A percentile compares a stretch with the other conserved stretches of the same genome.
phyloP scores from a whole-genome alignment of 1,284 basidiomycete species.

The Pisolithus thermaeus region DNA sequence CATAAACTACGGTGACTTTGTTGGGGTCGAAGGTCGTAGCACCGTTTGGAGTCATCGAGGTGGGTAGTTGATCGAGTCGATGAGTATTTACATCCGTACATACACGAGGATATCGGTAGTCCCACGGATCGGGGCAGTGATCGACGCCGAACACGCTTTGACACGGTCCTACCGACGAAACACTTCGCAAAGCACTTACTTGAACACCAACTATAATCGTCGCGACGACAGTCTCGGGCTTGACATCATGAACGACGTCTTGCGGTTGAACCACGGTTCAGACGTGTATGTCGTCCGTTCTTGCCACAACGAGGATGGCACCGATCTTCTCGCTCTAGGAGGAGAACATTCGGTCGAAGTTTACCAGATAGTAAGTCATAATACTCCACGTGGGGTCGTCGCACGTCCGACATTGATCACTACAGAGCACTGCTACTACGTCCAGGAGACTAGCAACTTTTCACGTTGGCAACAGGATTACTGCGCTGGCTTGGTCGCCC shows the following conservation, averaged over 20 bases:
- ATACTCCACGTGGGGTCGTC: neutral
- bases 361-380: slow-evolving; percentile 49
- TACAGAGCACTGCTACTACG: slow-evolving; percentile 33
- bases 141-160: no score
- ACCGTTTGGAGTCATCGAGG: neutral
- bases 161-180: no score
- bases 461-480: slow-evolving; percentile 63
- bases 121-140: no score
- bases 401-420: slow-evolving; percentile 8
- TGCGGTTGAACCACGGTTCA: slow-evolving; percentile 51
- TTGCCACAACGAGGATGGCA: slow-evolving; percentile 56
- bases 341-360: slow-evolving; percentile 68
- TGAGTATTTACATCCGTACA: no score
- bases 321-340: slow-evolving; percentile 64
- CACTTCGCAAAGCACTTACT: no score
- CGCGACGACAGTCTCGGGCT: no score
- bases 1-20: slow-evolving; percentile 89
- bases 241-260: slow-evolving; percentile 8
- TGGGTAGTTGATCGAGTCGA: no score
- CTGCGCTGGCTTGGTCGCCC: slow-evolving; percentile 75
- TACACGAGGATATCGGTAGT: no score
- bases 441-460: slow-evolving; percentile 59
- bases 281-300: slow-evolving; percentile 56
- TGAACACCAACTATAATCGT: no score
- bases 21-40: slow-evolving; percentile 56